A percentile compares a stretch with the other conserved stretches of the same genome.
phyloP scores from a whole-genome alignment of 2,329 filamentous ascomycete species.

The Cercospora beticola region DNA sequence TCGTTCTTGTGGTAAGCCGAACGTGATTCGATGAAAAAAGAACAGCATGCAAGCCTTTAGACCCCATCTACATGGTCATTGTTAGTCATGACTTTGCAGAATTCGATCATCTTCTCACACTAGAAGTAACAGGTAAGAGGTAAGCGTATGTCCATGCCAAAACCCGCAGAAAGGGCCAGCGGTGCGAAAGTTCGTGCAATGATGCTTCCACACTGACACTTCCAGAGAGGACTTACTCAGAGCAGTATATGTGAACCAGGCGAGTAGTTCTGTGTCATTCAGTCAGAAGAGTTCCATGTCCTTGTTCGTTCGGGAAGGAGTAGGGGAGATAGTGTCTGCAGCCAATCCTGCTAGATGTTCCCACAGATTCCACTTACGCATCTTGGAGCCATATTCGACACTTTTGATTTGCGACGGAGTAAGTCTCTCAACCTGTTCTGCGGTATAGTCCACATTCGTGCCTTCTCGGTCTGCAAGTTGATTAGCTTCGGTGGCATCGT shows the following conservation, averaged over 20 bases:
- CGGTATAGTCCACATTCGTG: constrained; percentile 34
- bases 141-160: neutral
- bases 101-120: neutral
- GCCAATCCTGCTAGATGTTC: neutral
- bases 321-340: neutral
- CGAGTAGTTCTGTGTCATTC: constrained; percentile 33
- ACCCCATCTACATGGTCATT: constrained; percentile 33
- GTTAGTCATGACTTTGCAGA: neutral
- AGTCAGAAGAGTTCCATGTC: neutral
- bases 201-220: neutral
- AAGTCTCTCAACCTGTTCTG: constrained; percentile 28
- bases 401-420: constrained; percentile 34
- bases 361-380: constrained; percentile 18
- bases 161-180: neutral
- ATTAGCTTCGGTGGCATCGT: neutral
- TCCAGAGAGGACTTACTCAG: constrained; percentile 6
- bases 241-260: constrained; percentile 39
- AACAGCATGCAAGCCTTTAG: constrained; percentile 33
- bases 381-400: constrained; percentile 39
- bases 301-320: neutral
- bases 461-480: constrained; percentile 29
- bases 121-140: neutral
- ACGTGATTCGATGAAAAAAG: constrained; percentile 38
- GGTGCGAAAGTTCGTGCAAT: neutral
- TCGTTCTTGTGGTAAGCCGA: constrained; percentile 36